Evolutionary conservation across 768 basidiomycete genomes (phyloP), one percentile per base, ranked within the genome.

Genomic region (Candolleomyces efflorescens): DNA sequence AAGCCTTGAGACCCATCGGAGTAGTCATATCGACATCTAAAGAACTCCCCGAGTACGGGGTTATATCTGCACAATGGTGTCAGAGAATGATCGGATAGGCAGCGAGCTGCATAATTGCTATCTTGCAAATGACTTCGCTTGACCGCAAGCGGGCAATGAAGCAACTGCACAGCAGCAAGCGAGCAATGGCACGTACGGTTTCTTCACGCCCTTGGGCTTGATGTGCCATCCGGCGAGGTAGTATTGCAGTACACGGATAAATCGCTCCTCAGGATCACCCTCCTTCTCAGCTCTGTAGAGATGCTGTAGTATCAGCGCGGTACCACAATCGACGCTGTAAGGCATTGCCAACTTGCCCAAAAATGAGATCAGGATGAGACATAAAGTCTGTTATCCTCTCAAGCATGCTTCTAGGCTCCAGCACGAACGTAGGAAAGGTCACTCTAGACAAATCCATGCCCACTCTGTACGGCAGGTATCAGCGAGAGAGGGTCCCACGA

Each of bases 151-250:
- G 32, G 32, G 32, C 32, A 32, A 7, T 32, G 32, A 11, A 32
- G 32, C 32, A 32, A 32, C 26, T 18, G 17, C 49, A 26, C 49
- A 36, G 55, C 49, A 46, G 37, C 45, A 43, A 32, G 58, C 32
- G 54, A 22, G 18, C 12, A 12, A 12, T 51, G 54, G 48, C 59
- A 78, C 90, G 74, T 66, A 94, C 85, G 96, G 96, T 75, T 99
- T 99, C 89, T 99, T 99, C 60, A 98, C 97, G 54, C 94, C 97
- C 75, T 91, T 95, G 63, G 97, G 95, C 73, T 98, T 98, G 76
- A 98, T 95, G 73, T 98, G 97, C 97, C 97, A 99, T 22, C 97
- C 97, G n/a, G 92, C 89, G 48, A 99, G 86, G 70, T 98, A 99
- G 70, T 95, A 97, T 61, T 90, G 89, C 36, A 98, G 79, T 1